These are phyloP conservation scores for Solanum paucissectum DNA, from an alignment of 257 asterid genomes.

Conservation along the genomic window DNA sequence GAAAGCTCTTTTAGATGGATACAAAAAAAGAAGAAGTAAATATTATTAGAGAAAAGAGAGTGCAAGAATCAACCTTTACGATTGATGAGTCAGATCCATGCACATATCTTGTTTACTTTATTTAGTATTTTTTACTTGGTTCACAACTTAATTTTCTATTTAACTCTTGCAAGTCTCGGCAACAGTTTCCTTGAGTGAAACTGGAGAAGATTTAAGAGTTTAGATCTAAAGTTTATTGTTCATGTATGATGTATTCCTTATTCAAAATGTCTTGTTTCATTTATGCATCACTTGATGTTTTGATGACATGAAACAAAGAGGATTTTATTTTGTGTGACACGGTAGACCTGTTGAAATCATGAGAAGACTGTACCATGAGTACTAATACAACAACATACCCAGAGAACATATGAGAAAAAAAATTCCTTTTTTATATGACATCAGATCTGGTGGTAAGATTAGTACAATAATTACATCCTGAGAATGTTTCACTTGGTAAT, in stretches of 20 bases:
- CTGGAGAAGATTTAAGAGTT: neutral
- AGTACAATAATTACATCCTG: neutral
- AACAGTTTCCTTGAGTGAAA: neutral
- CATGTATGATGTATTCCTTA: neutral
- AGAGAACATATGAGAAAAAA: neutral
- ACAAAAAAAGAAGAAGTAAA: neutral
- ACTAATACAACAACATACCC: no score
- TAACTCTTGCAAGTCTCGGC: neutral
- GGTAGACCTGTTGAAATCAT: neutral
- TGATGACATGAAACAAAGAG: neutral
- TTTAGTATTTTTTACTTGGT: neutral
- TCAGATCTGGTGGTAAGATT: neutral
- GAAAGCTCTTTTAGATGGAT: neutral
- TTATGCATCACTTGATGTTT: neutral
- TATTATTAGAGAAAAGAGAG: neutral
- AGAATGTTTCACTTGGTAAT: no score
- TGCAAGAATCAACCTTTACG: neutral
- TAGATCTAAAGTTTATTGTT: neutral
- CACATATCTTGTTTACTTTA: no score
- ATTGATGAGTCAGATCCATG: neutral
- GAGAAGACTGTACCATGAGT: neutral
- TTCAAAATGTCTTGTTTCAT: neutral
- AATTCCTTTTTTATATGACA: neutral
- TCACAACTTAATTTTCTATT: no score
- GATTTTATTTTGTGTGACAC: neutral